These are phyloP conservation scores for Saccharomycopsis sp. DNA, from an alignment of 805 yeast species.

Conservation along the genomic window DNA sequence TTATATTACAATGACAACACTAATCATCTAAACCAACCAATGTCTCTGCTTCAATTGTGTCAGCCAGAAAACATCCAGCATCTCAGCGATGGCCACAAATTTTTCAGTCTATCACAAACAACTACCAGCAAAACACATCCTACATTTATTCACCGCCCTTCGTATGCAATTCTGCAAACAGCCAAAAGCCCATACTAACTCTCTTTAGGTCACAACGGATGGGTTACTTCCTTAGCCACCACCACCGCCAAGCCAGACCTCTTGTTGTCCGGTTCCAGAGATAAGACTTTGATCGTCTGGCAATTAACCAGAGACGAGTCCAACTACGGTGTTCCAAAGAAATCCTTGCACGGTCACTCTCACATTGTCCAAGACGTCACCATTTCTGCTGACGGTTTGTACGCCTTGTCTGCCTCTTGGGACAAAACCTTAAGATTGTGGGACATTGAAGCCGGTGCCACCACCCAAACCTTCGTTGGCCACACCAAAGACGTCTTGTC, in stretches of 20 bases:
- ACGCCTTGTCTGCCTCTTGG: slow-evolving; percentile 99
- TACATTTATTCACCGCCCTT: no score
- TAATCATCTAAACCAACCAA: no score
- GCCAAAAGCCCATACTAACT: slow-evolving; percentile 2
- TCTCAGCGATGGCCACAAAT: no score
- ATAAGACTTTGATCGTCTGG: slow-evolving; percentile 98
- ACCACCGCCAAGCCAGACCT: slow-evolving; percentile 97
- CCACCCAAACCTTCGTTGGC: slow-evolving; percentile 92
- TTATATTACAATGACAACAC: no score
- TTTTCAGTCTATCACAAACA: no score
- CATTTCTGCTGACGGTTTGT: slow-evolving; percentile 95
- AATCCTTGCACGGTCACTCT: slow-evolving; percentile 96
- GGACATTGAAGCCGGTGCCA: slow-evolving; percentile 92
- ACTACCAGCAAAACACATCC: no score
- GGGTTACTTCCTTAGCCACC: slow-evolving; percentile 99
- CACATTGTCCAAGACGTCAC: slow-evolving; percentile 98
- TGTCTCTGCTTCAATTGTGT: no score
- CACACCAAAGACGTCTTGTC: slow-evolving; percentile 97
- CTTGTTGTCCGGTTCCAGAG: slow-evolving; percentile 97
- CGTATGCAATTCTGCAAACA: no score
- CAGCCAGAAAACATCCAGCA: no score
- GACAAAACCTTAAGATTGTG: slow-evolving; percentile 98
- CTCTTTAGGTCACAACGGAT: slow-evolving; percentile 65
- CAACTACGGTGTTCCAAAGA: slow-evolving; percentile 97
- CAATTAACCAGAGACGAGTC: slow-evolving; percentile 92